Conservation (phyloP, 495 filamentous ascomycete genomes). For the Recurvomyces mirabilis region DNA sequence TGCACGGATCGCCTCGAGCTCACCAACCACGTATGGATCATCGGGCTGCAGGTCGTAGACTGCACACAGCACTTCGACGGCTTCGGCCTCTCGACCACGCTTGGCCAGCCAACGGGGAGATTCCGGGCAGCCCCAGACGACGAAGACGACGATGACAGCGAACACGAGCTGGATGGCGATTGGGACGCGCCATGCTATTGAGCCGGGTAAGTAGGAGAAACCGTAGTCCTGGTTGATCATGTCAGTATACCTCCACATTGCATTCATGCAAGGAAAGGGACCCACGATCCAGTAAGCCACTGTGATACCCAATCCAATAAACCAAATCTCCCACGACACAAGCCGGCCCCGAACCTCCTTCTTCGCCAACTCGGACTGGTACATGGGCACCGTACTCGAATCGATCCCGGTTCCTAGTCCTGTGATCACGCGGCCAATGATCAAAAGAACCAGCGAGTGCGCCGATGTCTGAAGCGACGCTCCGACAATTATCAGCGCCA, state of each 20-base stretch:
- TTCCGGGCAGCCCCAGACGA: conserved; percentile 27
- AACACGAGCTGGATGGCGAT: conserved; percentile 16
- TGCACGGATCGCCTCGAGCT: conserved; percentile 24
- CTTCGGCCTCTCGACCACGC: conserved; percentile 32
- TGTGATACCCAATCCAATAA: conserved; percentile 15
- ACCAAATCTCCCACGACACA: conserved; percentile 13
- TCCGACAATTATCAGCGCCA: conserved; percentile 10
- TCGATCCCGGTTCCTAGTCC: conserved; percentile 15
- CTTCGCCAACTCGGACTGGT: conserved; percentile 9
- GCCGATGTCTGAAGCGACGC: conserved; percentile 18
- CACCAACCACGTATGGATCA: conserved; percentile 4
- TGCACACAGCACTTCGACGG: conserved; percentile 38
- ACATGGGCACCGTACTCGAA: conserved; percentile 11
- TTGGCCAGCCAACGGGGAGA: conserved; percentile 29
- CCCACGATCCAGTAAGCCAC: conserved; percentile 15
- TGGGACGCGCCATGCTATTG: conserved; percentile 15
- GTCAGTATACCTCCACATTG: not conserved
- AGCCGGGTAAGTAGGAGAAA: conserved; percentile 6
- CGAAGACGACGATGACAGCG: conserved; percentile 20
- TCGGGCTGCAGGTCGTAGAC: conserved; percentile 29
- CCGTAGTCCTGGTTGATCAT: conserved; percentile 11
- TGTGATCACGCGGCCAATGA: conserved; percentile 13
- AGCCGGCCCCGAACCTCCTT: conserved; percentile 9
- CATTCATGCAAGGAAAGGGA: not conserved
- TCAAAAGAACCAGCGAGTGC: conserved; percentile 11